Conservation (phyloP, 2,329 filamentous ascomycete species). For the Chrysosporium keratinophilum region DNA sequence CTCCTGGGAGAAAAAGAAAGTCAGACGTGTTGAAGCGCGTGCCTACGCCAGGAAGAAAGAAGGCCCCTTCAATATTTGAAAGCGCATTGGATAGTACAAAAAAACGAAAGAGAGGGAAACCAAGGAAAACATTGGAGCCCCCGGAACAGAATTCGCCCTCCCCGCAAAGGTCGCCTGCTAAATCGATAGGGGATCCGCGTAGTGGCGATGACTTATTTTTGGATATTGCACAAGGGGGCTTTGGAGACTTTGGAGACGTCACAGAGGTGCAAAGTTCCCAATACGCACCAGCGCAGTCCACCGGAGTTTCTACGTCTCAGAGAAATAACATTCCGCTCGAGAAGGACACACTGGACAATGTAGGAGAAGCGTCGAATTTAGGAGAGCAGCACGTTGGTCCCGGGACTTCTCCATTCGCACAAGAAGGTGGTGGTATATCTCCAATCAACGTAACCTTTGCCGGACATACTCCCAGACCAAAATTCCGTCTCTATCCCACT, state of each 20-base stretch:
- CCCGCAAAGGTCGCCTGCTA: not conserved
- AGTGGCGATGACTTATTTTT: constrained; percentile 24
- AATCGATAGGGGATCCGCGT: not conserved
- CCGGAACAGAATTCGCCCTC: constrained; percentile 8
- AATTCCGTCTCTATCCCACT: constrained; percentile 30
- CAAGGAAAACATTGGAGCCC: constrained; percentile 28
- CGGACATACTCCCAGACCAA: constrained; percentile 25
- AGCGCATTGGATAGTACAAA: constrained; percentile 23
- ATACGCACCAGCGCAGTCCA: not conserved
- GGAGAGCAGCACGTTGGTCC: constrained; percentile 26
- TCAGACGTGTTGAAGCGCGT: constrained; percentile 26
- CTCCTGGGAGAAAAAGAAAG: constrained; percentile 36
- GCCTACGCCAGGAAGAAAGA: constrained; percentile 28
- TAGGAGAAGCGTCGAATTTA: not conserved
- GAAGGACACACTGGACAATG: not conserved
- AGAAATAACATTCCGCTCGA: not conserved
- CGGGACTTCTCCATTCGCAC: constrained; percentile 27
- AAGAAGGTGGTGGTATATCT: constrained; percentile 22
- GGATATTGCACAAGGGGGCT: constrained; percentile 20
- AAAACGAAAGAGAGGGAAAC: constrained; percentile 31
- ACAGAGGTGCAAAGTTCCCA: not conserved
- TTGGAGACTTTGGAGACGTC: not conserved
- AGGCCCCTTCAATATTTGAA: constrained; percentile 17
- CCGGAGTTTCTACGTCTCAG: not conserved
- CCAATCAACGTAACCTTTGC: constrained; percentile 28